Evolutionary conservation across 2,329 filamentous ascomycete species (phyloP).

Genomic region (Beauveria pseudobassiana): DNA sequence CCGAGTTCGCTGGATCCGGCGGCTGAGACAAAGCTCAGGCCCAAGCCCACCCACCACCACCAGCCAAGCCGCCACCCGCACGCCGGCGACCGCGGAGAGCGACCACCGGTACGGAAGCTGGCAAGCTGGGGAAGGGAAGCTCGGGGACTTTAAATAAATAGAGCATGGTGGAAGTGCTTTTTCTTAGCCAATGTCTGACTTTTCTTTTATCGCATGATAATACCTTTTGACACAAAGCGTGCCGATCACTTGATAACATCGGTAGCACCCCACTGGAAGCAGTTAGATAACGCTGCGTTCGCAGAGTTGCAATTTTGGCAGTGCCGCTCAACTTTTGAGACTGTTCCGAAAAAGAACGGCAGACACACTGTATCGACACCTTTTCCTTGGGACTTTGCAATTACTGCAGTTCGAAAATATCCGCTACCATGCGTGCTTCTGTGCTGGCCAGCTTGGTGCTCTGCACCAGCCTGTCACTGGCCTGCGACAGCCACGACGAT

Average conservation of each 20-base stretch:
- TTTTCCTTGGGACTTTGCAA: background rate
- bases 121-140: background rate
- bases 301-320: too few relatives aligned
- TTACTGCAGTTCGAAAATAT: background rate
- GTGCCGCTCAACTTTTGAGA: too few relatives aligned
- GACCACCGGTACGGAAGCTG: background rate
- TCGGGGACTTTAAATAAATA: background rate
- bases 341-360: too few relatives aligned
- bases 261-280: background rate
- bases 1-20: background rate
- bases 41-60: background rate
- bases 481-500: slow-evolving; percentile 23
- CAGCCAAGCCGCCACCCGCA: background rate
- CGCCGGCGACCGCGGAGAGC: slow-evolving; percentile 10
- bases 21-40: background rate
- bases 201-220: background rate
- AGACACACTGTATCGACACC: background rate
- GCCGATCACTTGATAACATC: background rate
- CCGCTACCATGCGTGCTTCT: background rate
- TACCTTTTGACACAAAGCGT: background rate
- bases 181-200: background rate
- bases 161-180: background rate
- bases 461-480: slow-evolving; percentile 19
- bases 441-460: slow-evolving; percentile 21
- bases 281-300: too few relatives aligned